Conservation (phyloP, 441 rosid species). For the Hura crepitans region DNA sequence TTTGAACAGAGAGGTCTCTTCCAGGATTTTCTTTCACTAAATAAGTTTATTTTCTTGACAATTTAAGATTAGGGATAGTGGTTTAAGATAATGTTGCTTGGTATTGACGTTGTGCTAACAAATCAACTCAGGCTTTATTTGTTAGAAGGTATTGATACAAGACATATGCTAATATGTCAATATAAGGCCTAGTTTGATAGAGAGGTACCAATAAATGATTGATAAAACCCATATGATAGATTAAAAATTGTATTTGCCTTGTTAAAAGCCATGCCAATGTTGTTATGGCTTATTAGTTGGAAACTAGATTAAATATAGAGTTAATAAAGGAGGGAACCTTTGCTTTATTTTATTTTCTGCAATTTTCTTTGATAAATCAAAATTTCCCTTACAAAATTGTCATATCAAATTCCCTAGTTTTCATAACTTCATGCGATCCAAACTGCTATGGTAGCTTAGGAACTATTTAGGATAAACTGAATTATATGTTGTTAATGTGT, state of each 20-base stretch:
- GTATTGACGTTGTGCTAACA: neutral
- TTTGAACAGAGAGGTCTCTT: conserved; percentile 57
- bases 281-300: neutral
- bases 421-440: neutral
- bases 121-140: neutral
- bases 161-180: neutral
- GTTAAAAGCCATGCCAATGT: neutral
- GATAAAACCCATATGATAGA: neutral
- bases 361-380: neutral
- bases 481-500: neutral
- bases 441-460: neutral
- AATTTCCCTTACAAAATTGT: neutral
- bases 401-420: neutral
- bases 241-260: neutral
- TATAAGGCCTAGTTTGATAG: neutral
- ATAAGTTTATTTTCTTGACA: neutral
- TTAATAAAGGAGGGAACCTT: neutral
- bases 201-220: neutral
- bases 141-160: neutral
- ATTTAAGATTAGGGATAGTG: neutral
- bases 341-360: neutral
- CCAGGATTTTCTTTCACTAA: neutral
- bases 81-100: neutral
- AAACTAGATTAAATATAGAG: neutral
- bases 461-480: neutral